Evolutionary conservation across 1,284 basidiomycete genomes (phyloP).

Genomic region (Caloboletus firmus): DNA sequence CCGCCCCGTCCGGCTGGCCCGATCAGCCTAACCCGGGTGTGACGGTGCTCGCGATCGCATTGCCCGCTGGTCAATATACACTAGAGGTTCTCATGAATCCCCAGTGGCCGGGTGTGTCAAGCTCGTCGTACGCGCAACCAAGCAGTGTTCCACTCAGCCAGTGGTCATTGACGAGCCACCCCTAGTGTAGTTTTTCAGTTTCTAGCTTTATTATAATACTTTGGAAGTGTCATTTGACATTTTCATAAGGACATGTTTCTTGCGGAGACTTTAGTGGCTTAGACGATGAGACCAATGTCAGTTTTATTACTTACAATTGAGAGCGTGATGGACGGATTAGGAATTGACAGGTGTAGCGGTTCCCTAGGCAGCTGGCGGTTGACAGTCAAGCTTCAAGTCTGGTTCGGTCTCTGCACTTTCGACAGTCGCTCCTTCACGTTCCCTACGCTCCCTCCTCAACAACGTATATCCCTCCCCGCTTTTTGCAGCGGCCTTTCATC

Average conservation of each 20-base stretch:
- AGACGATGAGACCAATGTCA: neutral
- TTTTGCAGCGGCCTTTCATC: neutral
- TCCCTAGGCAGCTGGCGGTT: conserved; percentile 24
- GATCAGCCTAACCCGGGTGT: conserved; percentile 82
- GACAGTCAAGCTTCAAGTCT: conserved; percentile 8
- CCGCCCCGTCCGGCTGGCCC: conserved; percentile 50
- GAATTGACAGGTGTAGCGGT: conserved; percentile 13
- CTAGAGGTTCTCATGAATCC: conserved; percentile 85
- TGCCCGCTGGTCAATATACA: conserved; percentile 71
- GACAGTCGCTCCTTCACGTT: conserved; percentile 19
- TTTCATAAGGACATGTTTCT: conserved; percentile 2
- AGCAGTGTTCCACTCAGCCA: conserved; percentile 52
- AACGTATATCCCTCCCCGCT: too few relatives aligned
- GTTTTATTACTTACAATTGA: too few relatives aligned
- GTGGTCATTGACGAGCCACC: conserved; percentile 68
- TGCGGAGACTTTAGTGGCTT: conserved; percentile 11
- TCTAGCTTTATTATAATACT: neutral
- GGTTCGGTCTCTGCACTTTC: neutral
- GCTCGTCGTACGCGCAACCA: conserved; percentile 56
- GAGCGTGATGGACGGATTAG: conserved; percentile 11
- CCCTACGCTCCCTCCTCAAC: conserved; percentile 17
- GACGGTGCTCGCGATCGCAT: conserved; percentile 74
- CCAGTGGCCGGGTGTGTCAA: conserved; percentile 68
- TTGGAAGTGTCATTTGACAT: neutral
- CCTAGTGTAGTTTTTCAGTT: conserved; percentile 26